Conservation (phyloP, 2,329 filamentous ascomycete species). For the Verticillium zaregamsianum region DNA sequence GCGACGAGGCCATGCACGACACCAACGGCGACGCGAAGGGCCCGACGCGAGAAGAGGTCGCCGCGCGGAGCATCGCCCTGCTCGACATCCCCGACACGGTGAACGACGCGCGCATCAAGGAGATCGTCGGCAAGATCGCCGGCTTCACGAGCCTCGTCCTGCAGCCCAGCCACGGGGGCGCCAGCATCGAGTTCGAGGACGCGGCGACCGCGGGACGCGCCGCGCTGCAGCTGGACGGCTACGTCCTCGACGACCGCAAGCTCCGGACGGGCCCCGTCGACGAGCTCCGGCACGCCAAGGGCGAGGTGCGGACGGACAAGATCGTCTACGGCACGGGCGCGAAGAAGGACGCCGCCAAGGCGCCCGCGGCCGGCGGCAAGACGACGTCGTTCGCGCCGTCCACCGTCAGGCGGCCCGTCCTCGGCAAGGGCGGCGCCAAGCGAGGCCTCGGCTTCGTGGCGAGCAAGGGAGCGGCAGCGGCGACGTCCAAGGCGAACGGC, state of each 20-base stretch:
- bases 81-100: constrained; percentile 89
- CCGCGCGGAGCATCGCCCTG: constrained; percentile 71
- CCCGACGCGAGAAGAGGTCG: constrained; percentile 44
- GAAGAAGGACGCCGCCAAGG: constrained; percentile 14
- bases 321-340: constrained; percentile 31
- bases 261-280: constrained; percentile 51
- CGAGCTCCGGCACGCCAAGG: constrained; percentile 50
- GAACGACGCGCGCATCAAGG: constrained; percentile 77
- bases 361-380: constrained; percentile 24
- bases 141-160: constrained; percentile 71
- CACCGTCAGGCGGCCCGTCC: constrained; percentile 35
- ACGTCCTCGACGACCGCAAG: constrained; percentile 49
- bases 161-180: constrained; percentile 77
- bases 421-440: constrained; percentile 36
- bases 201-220: constrained; percentile 69
- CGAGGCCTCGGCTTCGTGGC: constrained; percentile 39
- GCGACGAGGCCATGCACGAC: constrained; percentile 2
- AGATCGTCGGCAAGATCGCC: constrained; percentile 68
- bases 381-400: constrained; percentile 36
- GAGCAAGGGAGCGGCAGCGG: constrained; percentile 15
- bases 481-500: constrained; percentile 20
- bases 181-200: constrained; percentile 77
- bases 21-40: constrained; percentile 10
- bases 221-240: constrained; percentile 52
- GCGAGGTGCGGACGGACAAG: constrained; percentile 36